Evolutionary conservation across 2,329 filamentous ascomycete species (phyloP), one percentile per base, ranked within the genome.

Genomic region (Didymella glomerata): DNA sequence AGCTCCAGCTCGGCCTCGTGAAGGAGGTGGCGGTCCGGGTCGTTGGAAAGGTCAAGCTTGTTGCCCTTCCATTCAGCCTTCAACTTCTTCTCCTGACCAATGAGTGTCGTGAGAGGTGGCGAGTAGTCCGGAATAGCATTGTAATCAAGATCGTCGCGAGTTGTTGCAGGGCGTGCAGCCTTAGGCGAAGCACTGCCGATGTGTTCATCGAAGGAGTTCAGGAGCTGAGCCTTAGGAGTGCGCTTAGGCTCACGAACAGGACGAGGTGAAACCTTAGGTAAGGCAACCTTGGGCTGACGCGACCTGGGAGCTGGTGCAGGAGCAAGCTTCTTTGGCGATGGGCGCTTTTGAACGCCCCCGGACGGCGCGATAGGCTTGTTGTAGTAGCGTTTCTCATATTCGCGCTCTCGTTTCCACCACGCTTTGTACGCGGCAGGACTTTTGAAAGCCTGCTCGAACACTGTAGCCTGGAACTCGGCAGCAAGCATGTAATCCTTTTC

Each of bases 11-110:
- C 94, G 61, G 93, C 90, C 6, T 88, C 85, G 74, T 95, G 91
- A 41, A 97, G 86, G 38, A 92, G 81, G 56, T 87, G 75, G 24
- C 84, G 82, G 68, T 93, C 83, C 7, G 90, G 86, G 34, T 76
- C 73, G 59, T 84, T 83, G 76, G 83, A 86, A 45, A 97, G 86
- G 71, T 96, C 90, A 64, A 95, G 86, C 38, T 89, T 85, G 62
- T 88, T 86, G 8, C 91, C 91, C 80, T 93, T 95, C 91, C 92
- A 96, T 62, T 96, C 92, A 25, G 91, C 88, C 81, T 93, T 94
- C 67, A 95, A 84, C 41, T 84, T 86, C 75, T 91, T 92, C 50
- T 84, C 79, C 69, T 88, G 88, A 65, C 81, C 80, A 46, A 73
- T 69, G 4, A 95, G 84, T 2, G 89, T 88, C 54, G 82, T 79